Percentiles rank a stretch among this genome's conserved stretches.
Evolutionary conservation across 129 eudicot species (phyloP).

Genomic region (Dittrichia graveolens): DNA sequence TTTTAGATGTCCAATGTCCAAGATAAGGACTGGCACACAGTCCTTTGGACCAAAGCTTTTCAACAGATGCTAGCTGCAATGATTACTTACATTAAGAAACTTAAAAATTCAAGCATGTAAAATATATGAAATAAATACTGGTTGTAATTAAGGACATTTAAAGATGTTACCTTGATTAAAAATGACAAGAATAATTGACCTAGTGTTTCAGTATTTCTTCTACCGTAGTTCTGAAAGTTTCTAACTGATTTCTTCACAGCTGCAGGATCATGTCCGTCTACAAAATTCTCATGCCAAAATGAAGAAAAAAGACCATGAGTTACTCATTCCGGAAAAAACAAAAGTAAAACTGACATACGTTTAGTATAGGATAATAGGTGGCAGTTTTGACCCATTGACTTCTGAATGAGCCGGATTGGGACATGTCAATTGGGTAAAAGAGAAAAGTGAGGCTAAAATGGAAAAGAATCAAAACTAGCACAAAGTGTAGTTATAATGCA

Average conservation of each 20-base stretch:
- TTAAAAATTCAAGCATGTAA: conserved; percentile 8
- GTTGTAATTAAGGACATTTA: background rate
- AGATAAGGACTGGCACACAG: conserved; percentile 79
- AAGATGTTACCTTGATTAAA: conserved; percentile 60
- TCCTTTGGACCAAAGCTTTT: conserved; percentile 82
- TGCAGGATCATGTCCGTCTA: conserved; percentile 72
- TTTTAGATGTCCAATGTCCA: conserved; percentile 81
- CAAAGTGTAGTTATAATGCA: too few relatives aligned
- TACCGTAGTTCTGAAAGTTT: conserved; percentile 59
- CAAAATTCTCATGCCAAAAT: conserved; percentile 18
- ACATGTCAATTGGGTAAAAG: background rate
- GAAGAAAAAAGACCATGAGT: background rate
- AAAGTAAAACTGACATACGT: too few relatives aligned
- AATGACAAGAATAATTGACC: conserved; percentile 76
- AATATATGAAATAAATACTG: background rate
- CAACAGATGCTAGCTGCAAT: conserved; percentile 77
- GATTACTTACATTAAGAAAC: conserved; percentile 2
- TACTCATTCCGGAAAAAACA: too few relatives aligned
- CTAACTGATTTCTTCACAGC: conserved; percentile 50
- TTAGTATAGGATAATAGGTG: too few relatives aligned
- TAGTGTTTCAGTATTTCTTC: conserved; percentile 65
- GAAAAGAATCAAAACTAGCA: too few relatives aligned
- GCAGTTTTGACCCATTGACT: too few relatives aligned
- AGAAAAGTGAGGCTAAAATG: background rate
- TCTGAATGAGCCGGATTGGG: too few relatives aligned